A percentile compares a stretch with the other conserved stretches of the same genome.
Conservation (phyloP, 1,139 yeast species). For the Yamadazyma atmosphaerica region DNA sequence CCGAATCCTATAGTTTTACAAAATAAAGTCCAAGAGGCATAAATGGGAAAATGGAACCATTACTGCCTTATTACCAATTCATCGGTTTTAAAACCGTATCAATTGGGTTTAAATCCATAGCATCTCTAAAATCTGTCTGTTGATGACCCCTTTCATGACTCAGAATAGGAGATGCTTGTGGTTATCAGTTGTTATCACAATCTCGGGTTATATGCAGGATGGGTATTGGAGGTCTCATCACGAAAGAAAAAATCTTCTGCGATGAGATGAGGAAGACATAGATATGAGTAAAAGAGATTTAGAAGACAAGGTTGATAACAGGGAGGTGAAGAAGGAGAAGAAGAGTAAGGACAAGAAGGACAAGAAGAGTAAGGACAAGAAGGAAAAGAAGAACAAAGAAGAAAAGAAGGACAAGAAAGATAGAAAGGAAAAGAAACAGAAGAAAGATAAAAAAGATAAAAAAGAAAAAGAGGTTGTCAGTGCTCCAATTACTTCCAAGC, state of each 20-base stretch:
- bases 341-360: constrained; percentile 35
- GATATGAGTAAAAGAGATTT: constrained; percentile 24
- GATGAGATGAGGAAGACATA: constrained; percentile 9
- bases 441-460: constrained; percentile 45
- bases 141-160: neutral
- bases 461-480: constrained; percentile 3
- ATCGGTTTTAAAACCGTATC: no score
- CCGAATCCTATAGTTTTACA: no score
- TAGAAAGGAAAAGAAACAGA: constrained; percentile 42
- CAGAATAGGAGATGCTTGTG: neutral
- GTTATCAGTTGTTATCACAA: neutral
- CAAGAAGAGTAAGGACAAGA: constrained; percentile 21
- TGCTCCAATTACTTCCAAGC: constrained; percentile 8
- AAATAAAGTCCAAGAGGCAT: no score
- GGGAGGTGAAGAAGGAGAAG: constrained; percentile 40
- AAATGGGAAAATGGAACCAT: no score
- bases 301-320: constrained; percentile 27
- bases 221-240: neutral
- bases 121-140: no score
- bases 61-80: no score
- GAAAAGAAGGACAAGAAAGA: constrained; percentile 27
- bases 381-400: constrained; percentile 20
- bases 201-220: neutral
- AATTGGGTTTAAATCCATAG: no score
- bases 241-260: neutral